Base-by-base conservation (phyloP, 192 early-diverging fungal genomes). In the Umbelopsis vinacea region DNA sequence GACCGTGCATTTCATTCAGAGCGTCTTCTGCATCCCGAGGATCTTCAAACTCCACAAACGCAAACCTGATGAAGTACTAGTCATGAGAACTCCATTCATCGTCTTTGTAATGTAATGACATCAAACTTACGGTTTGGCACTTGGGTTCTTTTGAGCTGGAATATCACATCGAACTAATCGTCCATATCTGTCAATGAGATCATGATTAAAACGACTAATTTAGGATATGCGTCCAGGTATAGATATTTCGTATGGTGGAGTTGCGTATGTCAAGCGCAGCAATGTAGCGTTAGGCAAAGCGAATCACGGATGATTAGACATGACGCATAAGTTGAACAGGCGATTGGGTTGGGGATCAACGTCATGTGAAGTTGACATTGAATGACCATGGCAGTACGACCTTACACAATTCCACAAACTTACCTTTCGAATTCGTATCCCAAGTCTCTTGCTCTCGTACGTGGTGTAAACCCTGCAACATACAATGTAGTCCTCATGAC, bases 341-440 rank as follows among this genome's bases (percentile, higher is more conserved):
- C 5, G 8, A 43, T 43, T 43, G 40, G 40, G 29, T 29, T n/a
- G n/a, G 40, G 40, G 40, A 12, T 43, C 40, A 43, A 12, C 6
- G 40, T 43, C 40, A 43, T 43, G 6, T 1, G 3, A 43, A 43
- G 40, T 43, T 43, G 40, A 43, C 40, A 43, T 11, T 43, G 40
- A 43, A 43, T 43, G 40, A 43, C 40, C 6, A 6, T 43, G 5
- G 11, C 11, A 12, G 40, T 43, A 43, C 0, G 8, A 43, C 11
- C 6, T 43, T 43, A 43, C 6, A 12, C 40, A 11, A 43, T 6
- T 1, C 26, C 23, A 23, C 9, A 15, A 60, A 68, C 22, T 35
- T 88, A 96, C 94, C 95, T 87, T 80, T 98, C 96, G 81, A 98
- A 98, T 53, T 96, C 96, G 75, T 95, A 93, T 19, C 95, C 96